These are phyloP conservation scores for Ganoderma meredithae DNA, from an alignment of 1,284 basidiomycete genomes.

Conservation along the genomic window DNA sequence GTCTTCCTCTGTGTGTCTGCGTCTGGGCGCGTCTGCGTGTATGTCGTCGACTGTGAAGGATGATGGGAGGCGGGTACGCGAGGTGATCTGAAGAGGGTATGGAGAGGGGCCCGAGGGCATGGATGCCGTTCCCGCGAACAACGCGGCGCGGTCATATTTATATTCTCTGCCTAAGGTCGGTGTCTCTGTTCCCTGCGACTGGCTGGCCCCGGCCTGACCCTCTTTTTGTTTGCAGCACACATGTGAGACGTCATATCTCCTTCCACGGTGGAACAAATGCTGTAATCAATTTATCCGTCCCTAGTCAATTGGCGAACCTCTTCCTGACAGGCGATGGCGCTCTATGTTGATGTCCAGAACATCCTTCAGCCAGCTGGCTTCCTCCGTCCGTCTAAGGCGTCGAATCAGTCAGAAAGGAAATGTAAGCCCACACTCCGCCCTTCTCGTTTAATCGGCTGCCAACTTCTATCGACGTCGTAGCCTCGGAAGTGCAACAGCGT, in stretches of 20 bases:
- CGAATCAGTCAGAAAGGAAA: slow-evolving; percentile 5
- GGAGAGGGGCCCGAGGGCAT: background rate
- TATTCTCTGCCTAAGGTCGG: background rate
- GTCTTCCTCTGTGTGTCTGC: background rate
- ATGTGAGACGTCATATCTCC: background rate
- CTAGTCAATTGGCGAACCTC: background rate
- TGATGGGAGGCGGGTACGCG: background rate
- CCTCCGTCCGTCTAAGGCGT: background rate
- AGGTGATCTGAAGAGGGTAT: background rate
- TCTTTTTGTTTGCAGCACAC: slow-evolving; percentile 6
- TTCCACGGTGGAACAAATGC: slow-evolving; percentile 16
- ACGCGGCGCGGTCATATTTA: background rate
- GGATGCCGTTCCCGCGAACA: slow-evolving; percentile 1
- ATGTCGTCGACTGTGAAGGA: background rate
- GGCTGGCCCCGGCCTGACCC: background rate
- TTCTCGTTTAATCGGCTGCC: background rate
- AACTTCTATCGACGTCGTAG: background rate
- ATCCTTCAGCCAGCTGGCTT: background rate
- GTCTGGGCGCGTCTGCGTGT: background rate
- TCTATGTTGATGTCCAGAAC: background rate
- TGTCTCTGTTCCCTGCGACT: background rate
- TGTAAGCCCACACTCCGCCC: background rate
- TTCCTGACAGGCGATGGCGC: slow-evolving; percentile 1
- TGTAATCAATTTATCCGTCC: slow-evolving; percentile 24
- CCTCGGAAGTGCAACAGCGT: background rate